Evolutionary conservation across 306 rosid species (phyloP), one percentile per base, ranked within the genome.

Genomic region (Prunus armeniaca): DNA sequence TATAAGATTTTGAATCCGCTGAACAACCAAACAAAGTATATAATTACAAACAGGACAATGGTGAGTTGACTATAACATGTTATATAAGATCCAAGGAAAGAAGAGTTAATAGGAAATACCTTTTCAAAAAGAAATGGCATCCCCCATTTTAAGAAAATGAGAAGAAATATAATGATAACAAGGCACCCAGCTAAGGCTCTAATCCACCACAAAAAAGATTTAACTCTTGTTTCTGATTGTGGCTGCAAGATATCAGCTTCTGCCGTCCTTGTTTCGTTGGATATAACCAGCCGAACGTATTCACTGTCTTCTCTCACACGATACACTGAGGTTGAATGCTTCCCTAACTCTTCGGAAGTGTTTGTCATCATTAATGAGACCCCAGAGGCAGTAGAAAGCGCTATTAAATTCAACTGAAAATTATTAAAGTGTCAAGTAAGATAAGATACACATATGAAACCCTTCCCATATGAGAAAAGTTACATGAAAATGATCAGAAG

Each of bases 81-180:
- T 25, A 34, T 20, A 32, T 10, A 41, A 38, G 27, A 46, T 65
- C 24, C 20, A 60, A 28, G 65, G 22, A 69, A 81, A 65, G 38
- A 52, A 3, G 58, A 74, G 49, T 55, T 55, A 13, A 60, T 63
- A 62, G 47, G 72, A 84, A 77, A 72, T 80, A 93, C 98, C 98
- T 93, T 89, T 78, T 91, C 86, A 76, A 93, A 91, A 84, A 90
- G 80, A 84, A 91, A 91, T 2, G 98, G 98, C 30, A 87, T 82
- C 65, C 93, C 98, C 97, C 98, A 93, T 75, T 93, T 91, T 80
- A 87, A 68, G 65, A 82, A 75, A 83, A 79, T 73, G 60, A 89
- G 78, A 79, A 55, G 55, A 71, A 86, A 74, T 82, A 80, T 19
- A 60, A 84, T 67, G 69, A 73, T 67, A 81, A 87, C 63, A 74